These are phyloP conservation scores for Emiliania huxleyi DNA, from an alignment of 78 protist genomes.

Conservation along the genomic window DNA sequence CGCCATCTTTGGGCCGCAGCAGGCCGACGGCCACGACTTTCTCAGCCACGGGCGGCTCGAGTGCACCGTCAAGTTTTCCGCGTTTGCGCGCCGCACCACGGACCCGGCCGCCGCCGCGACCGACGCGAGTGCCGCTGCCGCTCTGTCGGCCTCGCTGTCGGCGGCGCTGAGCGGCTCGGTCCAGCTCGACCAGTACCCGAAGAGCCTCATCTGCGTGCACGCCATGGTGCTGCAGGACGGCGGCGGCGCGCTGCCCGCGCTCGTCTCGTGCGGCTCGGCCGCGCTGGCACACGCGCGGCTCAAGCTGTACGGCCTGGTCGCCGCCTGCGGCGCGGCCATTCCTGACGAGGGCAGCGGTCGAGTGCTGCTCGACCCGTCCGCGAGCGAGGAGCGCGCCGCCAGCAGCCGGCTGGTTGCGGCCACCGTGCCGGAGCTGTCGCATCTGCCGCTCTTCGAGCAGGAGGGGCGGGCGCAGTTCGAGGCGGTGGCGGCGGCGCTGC, in stretches of 20 bases:
- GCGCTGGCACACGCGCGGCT: constrained; percentile 85
- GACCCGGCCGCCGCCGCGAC: not conserved
- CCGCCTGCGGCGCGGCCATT: constrained; percentile 53
- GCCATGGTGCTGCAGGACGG: constrained; percentile 77
- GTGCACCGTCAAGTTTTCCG: not conserved
- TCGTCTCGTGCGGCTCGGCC: constrained; percentile 68
- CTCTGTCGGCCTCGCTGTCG: constrained; percentile 21
- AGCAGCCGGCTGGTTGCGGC: not conserved
- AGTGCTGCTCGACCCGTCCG: not conserved
- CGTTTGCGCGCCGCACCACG: not conserved
- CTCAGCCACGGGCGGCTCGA: not conserved
- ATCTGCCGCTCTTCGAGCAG: not conserved
- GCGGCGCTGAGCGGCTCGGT: constrained; percentile 62
- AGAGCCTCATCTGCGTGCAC: constrained; percentile 65
- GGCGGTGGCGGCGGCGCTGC: not conserved
- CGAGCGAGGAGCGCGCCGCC: not conserved
- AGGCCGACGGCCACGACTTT: not conserved
- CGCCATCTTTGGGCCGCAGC: constrained; percentile 49
- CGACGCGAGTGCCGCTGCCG: no score
- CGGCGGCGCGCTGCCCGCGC: constrained; percentile 65
- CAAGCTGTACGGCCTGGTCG: constrained; percentile 75
- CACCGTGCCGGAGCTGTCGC: not conserved
- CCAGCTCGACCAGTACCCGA: constrained; percentile 66
- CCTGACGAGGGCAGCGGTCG: not conserved
- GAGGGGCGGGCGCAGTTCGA: not conserved